These are phyloP conservation scores for Eutrema japonicum DNA, from an alignment of 345 rosid species.

Conservation along the genomic window DNA sequence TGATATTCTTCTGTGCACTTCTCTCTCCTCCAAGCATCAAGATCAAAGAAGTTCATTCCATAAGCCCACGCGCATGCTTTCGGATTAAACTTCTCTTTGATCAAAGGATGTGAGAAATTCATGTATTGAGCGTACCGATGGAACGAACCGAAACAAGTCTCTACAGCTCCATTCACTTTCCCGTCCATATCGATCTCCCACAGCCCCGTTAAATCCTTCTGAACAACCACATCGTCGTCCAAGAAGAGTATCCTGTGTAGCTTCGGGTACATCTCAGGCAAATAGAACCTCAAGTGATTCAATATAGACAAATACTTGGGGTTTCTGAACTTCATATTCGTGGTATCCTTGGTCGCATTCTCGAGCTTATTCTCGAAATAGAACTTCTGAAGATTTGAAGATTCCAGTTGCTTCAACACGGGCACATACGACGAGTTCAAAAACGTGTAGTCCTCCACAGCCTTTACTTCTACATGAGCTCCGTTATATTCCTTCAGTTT, in stretches of 20 bases:
- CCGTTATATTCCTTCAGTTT: slow-evolving; percentile 88
- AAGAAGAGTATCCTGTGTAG: slow-evolving; percentile 84
- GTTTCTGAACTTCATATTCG: slow-evolving; percentile 96
- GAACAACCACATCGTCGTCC: slow-evolving; percentile 97
- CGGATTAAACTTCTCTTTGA: slow-evolving; percentile 91
- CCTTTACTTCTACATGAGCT: slow-evolving; percentile 93
- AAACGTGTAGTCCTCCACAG: slow-evolving; percentile 94
- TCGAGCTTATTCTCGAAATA: slow-evolving; percentile 95
- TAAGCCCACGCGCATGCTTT: slow-evolving; percentile 99
- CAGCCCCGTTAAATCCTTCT: slow-evolving; percentile 90
- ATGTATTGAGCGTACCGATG: slow-evolving; percentile 97
- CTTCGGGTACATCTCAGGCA: slow-evolving; percentile 94
- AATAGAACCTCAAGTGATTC: slow-evolving; percentile 93
- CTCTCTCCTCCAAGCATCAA: slow-evolving; percentile 98
- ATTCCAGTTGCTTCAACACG: slow-evolving; percentile 85
- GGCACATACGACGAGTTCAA: slow-evolving; percentile 95
- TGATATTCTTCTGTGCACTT: slow-evolving; percentile 98
- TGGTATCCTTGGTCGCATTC: slow-evolving; percentile 90
- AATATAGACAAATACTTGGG: slow-evolving; percentile 92
- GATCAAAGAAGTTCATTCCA: slow-evolving; percentile 99
- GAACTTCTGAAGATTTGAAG: slow-evolving; percentile 83
- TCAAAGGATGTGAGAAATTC: slow-evolving; percentile 97
- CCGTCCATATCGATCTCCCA: slow-evolving; percentile 99
- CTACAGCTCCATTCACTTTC: slow-evolving; percentile 96
- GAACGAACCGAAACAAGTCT: slow-evolving; percentile 96